phyloP scores from a whole-genome alignment of 2,329 filamentous ascomycete species.

The Pseudocercospora macadamiae region DNA sequence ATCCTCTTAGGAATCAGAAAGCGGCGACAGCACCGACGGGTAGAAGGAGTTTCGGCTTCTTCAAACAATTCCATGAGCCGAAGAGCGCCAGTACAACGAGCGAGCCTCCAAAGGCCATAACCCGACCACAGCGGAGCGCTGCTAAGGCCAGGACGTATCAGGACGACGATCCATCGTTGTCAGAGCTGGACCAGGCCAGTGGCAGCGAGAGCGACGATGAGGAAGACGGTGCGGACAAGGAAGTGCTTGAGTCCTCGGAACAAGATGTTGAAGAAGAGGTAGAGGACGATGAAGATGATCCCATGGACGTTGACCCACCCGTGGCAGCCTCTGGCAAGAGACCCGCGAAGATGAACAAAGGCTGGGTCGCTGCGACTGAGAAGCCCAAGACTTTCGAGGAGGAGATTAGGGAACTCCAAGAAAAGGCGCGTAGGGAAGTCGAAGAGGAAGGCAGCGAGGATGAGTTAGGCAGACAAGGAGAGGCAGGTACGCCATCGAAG shows the following conservation, averaged over 20 bases:
- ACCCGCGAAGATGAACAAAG: constrained; percentile 1
- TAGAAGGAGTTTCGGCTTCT: constrained; percentile 28
- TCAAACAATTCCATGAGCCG: constrained; percentile 32
- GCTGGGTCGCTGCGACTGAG: constrained; percentile 13
- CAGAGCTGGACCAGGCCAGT: neutral
- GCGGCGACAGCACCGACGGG: constrained; percentile 8
- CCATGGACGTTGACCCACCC: neutral
- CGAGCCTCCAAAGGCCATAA: neutral
- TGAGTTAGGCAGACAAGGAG: constrained; percentile 17
- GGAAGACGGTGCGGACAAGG: neutral
- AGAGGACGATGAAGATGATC: neutral
- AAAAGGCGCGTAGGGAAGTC: constrained; percentile 28
- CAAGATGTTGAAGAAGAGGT: neutral
- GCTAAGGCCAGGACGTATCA: neutral
- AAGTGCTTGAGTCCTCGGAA: neutral
- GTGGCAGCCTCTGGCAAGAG: neutral
- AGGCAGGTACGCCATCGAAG: neutral
- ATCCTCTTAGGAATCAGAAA: constrained; percentile 28
- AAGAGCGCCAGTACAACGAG: neutral
- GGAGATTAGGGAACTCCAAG: constrained; percentile 36
- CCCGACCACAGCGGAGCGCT: neutral
- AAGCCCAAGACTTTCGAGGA: constrained; percentile 38
- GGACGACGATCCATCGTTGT: neutral
- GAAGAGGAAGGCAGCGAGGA: constrained; percentile 28
- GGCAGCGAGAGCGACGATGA: neutral